Base-by-base conservation (phyloP, 2,329 filamentous ascomycete genomes). In the Ceratocystis variospora region DNA sequence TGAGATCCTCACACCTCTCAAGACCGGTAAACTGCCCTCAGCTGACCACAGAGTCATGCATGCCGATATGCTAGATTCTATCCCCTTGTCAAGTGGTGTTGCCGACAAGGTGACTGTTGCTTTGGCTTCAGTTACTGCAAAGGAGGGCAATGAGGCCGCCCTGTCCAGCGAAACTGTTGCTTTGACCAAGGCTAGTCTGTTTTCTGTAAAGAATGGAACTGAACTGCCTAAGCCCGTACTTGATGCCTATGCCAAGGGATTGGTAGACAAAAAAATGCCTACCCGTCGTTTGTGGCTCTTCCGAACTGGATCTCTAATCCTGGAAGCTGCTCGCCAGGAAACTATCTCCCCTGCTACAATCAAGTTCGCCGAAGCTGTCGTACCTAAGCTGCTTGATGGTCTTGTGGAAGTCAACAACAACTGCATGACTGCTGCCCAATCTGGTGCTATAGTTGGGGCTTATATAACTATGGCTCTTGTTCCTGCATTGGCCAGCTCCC, bases 81-180 rank as follows among this genome's bases (percentile, higher is more conserved):
- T 93, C 37, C 80, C 84, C 0, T 77, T 83, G 55, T 87, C 85
- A 1, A 74, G 79, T 10, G 75, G 80, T 1, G 80, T 88, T 48
- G 87, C 89, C 0, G 79, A 81, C 67, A 88, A 88, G 70, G 80
- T 93, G 37, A 81, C 85, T 1, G 77, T 80, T 62, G 84, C 83
- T 5, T 80, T 97, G 67, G 83, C 87, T 5, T 76, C 84, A 19
- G 79, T 90, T 15, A 86, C 88, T 19, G 77, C 82, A 5, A 96
- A 96, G 72, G 94, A 99, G 76, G 86, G 91, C 6, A 97, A 95
- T 71, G 94, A 99, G 74, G 78, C 81, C 45, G 92, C 92, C 53
- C 78, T 96, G 31, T 81, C 83, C 53, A 86, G 89, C 8, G 90
- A 96, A 74, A 85, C 91, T 5, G 80, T 81, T 44, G 83, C 89